These are phyloP conservation scores for Mycena maculata DNA, from an alignment of 768 basidiomycete genomes.

Conservation along the genomic window DNA sequence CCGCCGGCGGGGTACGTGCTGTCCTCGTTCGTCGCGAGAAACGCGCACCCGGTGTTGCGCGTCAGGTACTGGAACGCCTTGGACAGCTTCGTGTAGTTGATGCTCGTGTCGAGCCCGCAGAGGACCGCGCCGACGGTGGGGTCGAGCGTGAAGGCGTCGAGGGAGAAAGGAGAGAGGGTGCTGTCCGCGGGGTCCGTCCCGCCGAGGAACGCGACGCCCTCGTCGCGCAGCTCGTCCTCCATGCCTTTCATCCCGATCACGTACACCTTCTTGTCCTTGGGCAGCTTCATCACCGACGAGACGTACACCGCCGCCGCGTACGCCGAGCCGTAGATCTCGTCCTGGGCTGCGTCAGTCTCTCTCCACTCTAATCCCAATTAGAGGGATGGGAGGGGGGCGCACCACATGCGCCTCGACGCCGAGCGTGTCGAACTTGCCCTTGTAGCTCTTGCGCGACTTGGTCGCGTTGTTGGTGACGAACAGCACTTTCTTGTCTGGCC, in stretches of 20 bases:
- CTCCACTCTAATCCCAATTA: no score
- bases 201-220: constrained; percentile 83
- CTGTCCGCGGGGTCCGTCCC: constrained; percentile 91
- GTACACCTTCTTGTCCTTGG: constrained; percentile 93
- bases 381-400: constrained; percentile 6
- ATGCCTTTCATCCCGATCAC: constrained; percentile 93
- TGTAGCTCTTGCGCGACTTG: constrained; percentile 90
- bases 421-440: constrained; percentile 90
- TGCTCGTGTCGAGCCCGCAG: constrained; percentile 87
- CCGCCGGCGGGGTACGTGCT: constrained; percentile 87
- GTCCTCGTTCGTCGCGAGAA: constrained; percentile 94
- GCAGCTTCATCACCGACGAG: constrained; percentile 88
- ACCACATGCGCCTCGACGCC: constrained; percentile 89
- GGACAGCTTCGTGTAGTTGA: constrained; percentile 95
- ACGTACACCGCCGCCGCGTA: constrained; percentile 80
- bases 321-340: constrained; percentile 97
- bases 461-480: constrained; percentile 99
- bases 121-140: constrained; percentile 89
- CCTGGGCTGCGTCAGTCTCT: no score
- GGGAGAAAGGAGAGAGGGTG: constrained; percentile 74
- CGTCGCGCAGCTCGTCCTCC: constrained; percentile 92
- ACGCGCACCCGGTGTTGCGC: constrained; percentile 81
- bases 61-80: constrained; percentile 93
- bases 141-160: constrained; percentile 80
- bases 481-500: constrained; percentile 87